Base-by-base conservation (phyloP, 768 basidiomycete species). In the Podaxis pistillaris region DNA sequence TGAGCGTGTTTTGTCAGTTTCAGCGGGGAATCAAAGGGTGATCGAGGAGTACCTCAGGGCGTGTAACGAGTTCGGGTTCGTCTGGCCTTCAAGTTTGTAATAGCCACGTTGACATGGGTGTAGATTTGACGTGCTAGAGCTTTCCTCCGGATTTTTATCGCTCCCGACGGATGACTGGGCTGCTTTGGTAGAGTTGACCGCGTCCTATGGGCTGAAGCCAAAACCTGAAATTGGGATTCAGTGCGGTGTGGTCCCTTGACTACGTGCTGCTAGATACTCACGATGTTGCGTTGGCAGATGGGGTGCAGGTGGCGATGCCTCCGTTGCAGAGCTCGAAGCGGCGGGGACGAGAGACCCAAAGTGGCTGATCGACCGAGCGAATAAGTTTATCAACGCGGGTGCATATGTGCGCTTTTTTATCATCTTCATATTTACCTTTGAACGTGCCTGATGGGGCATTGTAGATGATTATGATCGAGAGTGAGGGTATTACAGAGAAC, bases 401-500 rank as follows among this genome's bases (percentile, higher is more conserved):
- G 76, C 78, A 9, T 65, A 81, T 70, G 68, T 68, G 40, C 1
- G 68, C 36, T 13, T 12, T 15, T 22, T 54, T 53, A 33, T 9
- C 33, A 33, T 52, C 49, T 46, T 13, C 24, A 41, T 47, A 9
- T 13, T 30, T 19, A 24, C n/a, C 0, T 30, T 44, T 15, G 22
- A 8, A 19, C 19, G 22, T 17, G 22, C 13, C 58, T 4, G 17
- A 60, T 22, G 33, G n/a, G 22, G 13, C 37, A 5, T 13, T 3
- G 28, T 55, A 69, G 66, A 78, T 78, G 71, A 74, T 80, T 50
- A 77, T 79, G 79, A 81, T 80, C 53, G 79, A 81, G 65, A 78
- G 76, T 60, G 80, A 79, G 62, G 78, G 79, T 12, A 80, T 81
- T 65, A 80, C 79, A 0, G 79, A 81, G 66, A 81, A 81, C 67